Conservation (phyloP, 2,329 filamentous ascomycete species). For the Stylonectria norvegica region DNA sequence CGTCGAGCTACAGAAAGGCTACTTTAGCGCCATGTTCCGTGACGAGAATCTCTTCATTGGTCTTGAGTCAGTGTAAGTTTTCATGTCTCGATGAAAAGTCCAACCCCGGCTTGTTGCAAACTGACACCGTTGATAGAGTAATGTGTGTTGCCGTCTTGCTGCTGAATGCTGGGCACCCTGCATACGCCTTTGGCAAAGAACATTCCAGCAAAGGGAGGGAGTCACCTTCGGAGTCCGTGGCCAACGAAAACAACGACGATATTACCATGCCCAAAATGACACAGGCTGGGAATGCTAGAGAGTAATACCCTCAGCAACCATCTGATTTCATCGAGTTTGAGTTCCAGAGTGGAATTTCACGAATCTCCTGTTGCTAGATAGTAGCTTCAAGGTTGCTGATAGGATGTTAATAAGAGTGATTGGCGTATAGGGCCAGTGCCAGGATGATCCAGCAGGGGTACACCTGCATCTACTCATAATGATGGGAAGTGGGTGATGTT, state of each 20-base stretch:
- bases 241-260: conserved; percentile 6
- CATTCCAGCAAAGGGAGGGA: conserved; percentile 4
- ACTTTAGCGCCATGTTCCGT: conserved; percentile 31
- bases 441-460: no score
- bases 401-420: no score
- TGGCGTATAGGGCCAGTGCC: no score
- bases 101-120: not conserved
- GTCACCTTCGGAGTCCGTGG: conserved; percentile 1
- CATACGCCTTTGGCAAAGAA: conserved; percentile 12
- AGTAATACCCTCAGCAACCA: no score
- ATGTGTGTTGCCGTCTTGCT: conserved; percentile 21
- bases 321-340: no score
- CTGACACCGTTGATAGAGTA: conserved; percentile 14
- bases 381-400: no score
- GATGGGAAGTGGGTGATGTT: no score
- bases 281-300: not conserved
- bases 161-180: conserved; percentile 23
- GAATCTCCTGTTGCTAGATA: no score
- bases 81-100: not conserved
- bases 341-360: no score
- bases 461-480: no score
- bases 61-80: conserved; percentile 24
- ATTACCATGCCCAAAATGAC: conserved; percentile 4
- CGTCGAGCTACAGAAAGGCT: conserved; percentile 56
- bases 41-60: conserved; percentile 24